Evolutionary conservation across 139 green algal species (phyloP).

Genomic region (Picochlorum sp.): DNA sequence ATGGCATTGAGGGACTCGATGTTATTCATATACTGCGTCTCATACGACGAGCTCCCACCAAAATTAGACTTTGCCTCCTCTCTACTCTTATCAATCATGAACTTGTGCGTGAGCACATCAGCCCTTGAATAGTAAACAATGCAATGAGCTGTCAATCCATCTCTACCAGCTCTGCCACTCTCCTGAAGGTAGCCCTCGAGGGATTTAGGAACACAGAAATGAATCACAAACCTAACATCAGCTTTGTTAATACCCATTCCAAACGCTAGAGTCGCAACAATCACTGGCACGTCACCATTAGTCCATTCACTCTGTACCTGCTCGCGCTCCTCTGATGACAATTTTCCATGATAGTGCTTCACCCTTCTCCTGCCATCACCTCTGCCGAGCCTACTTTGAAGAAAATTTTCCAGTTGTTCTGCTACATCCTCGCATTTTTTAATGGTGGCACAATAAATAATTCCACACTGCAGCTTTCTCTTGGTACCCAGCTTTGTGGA

Average conservation of each 20-base stretch:
- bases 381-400: constrained; percentile 13
- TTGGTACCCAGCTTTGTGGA: background rate
- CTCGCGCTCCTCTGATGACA: constrained; percentile 58
- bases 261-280: constrained; percentile 87
- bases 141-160: constrained; percentile 57
- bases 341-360: constrained; percentile 70
- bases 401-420: constrained; percentile 37
- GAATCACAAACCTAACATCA: constrained; percentile 83
- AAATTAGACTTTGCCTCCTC: background rate
- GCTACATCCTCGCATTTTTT: constrained; percentile 74
- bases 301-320: constrained; percentile 74
- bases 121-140: constrained; percentile 70
- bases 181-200: constrained; percentile 85
- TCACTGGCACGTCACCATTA: constrained; percentile 51
- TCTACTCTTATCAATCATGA: constrained; percentile 6
- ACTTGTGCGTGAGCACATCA: constrained; percentile 33
- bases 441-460: constrained; percentile 87
- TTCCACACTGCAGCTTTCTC: constrained; percentile 59
- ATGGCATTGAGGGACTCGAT: constrained; percentile 73
- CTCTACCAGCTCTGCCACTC: constrained; percentile 70
- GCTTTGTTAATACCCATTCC: constrained; percentile 82
- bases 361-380: constrained; percentile 7
- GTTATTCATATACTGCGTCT: constrained; percentile 50
- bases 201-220: constrained; percentile 82
- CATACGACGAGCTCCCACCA: background rate